Base-by-base conservation (phyloP, 1,284 basidiomycete species). In the Ustilago vetiveriae region DNA sequence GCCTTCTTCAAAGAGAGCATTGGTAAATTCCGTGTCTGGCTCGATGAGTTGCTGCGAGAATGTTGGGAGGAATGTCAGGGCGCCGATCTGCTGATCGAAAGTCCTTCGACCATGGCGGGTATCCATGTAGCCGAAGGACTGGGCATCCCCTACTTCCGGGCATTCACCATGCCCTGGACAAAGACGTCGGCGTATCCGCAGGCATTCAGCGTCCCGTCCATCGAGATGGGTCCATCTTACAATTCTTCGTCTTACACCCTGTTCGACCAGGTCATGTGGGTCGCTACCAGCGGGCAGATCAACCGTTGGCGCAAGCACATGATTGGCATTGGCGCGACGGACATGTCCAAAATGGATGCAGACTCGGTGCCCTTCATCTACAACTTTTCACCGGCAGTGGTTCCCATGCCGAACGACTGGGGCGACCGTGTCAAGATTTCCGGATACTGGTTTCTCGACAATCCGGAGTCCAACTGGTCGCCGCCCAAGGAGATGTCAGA, bases 381-480 rank as follows among this genome's bases (percentile, higher is more conserved):
- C 62, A 80, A 80, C 52, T 80, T 80, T 40, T 74, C 70, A 36
- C 76, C 76, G 0, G 72, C 64, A 4, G 65, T 80, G 6, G 76
- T 78, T 13, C 73, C 76, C 10, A 71, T 60, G 47, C 75, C 78
- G 10, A 51, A 68, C 40, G 78, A 80, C 55, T 80, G 78, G 78
- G 66, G 58, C 19, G 66, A 74, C 51, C 39, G 65, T 24, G 73
- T 73, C 47, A 55, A 66, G 46, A 54, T 80, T 32, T 74, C 74
- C 11, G 78, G 78, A 11, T 80, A 78, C 63, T 80, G 78, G 78
- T 69, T 72, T 54, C 48, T 75, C 36, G 55, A 58, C 42, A 65
- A 67, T 44, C 88, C 89, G 54, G 82, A 84, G 17, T 43, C 47
- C 11, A 84, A 86, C 39, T 90, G 88, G 88, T 81, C 82, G 6